Evolutionary conservation across 176 grass and related monocot species (phyloP), one percentile per base, ranked within the genome.

Genomic region (Saccharum officinarum): DNA sequence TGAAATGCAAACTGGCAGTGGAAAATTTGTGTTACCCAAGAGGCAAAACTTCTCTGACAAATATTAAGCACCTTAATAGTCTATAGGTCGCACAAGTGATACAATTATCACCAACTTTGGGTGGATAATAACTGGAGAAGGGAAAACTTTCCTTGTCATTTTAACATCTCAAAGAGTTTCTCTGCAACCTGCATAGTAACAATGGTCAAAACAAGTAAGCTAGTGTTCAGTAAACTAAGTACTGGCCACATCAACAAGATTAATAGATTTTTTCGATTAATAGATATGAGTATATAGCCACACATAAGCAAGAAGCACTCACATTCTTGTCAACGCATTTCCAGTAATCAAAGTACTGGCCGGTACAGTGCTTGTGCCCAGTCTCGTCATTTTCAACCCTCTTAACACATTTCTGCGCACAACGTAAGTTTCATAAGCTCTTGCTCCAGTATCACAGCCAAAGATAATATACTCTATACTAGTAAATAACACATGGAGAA

Each of bases 321-420:
- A 97, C 95, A 64, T 86, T 92, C 80, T 94, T 94, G 86, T 97
- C 95, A n/a, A 97, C 64, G 20, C 95, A 97, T 76, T 75, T 55
- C 95, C 88, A 97, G 83, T 97, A 97, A 89, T 97, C 95, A 2
- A 97, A 97, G 78, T 97, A 97, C 67, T 97, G 95, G 11, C 95
- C 95, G 31, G 95, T 97, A 85, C 95, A 97, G 46, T 97, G 95
- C 81, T 97, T 97, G 8, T 94, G 95, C 49, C 92, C 95, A 10
- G 83, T 91, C 28, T 97, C 90, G 33, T 97, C 95, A 8, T 83
- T 55, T 74, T 83, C 81, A 77, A 97, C 83, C 91, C 95, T 94
- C 84, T 89, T 94, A 22, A 87, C 64, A 30, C 95, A 97, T 83
- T 90, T 89, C 95, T 97, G 83, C 67, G 33, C 36, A 84, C 30